Percentiles rank a stretch among this genome's conserved stretches.
Conservation (phyloP, 441 rosid species). For the Croton setiger region DNA sequence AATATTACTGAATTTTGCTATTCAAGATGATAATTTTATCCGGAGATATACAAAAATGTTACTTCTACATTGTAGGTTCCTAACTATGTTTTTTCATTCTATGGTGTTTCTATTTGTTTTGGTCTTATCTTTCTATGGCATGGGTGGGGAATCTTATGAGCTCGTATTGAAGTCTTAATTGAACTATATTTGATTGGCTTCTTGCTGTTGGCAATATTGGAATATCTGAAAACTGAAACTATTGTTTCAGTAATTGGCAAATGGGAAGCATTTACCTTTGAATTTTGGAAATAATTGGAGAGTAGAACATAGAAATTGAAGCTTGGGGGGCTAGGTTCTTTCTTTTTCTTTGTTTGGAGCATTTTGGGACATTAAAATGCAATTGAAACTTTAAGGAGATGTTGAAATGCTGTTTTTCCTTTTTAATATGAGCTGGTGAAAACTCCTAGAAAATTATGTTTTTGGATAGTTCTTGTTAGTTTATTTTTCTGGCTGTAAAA, state of each 20-base stretch:
- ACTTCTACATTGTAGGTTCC: neutral
- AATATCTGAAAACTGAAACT: neutral
- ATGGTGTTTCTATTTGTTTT: neutral
- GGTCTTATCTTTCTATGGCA: neutral
- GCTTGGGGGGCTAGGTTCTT: neutral
- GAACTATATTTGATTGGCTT: neutral
- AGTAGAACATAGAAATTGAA: neutral
- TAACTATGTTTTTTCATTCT: neutral
- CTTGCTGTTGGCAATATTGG: neutral
- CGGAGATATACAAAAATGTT: neutral
- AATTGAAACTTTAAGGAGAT: neutral
- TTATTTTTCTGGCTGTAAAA: neutral
- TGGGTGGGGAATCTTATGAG: neutral
- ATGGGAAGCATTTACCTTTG: neutral
- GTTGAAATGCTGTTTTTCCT: neutral
- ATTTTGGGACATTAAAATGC: neutral
- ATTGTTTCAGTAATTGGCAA: neutral
- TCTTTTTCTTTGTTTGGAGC: neutral
- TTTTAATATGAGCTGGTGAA: neutral
- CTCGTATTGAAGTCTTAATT: neutral
- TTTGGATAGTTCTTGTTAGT: neutral
- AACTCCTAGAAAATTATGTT: neutral
- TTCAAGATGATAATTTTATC: neutral
- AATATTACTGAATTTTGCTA: neutral
- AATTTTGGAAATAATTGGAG: neutral